phyloP scores from a whole-genome alignment of 352 stramenopile genomes.

The Phytophthora nicotianae region DNA sequence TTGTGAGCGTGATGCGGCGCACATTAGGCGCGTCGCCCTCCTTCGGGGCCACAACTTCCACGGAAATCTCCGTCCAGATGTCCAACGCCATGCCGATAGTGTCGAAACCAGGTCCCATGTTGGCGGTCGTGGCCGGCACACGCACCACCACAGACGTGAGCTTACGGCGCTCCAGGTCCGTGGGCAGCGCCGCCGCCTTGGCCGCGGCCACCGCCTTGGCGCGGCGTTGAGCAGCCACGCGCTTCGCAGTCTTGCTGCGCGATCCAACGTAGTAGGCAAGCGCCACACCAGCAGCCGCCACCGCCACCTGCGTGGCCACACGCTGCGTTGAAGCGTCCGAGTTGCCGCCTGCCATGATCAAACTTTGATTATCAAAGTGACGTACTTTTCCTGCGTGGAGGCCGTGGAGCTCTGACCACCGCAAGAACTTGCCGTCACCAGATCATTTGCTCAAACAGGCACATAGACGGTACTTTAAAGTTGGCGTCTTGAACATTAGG shows the following conservation, averaged over 20 bases:
- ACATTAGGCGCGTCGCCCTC: conserved; percentile 29
- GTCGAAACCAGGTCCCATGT: conserved; percentile 98
- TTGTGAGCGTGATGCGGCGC: conserved; percentile 94
- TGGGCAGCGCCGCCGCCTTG: conserved; percentile 26
- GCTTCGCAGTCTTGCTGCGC: conserved; percentile 50
- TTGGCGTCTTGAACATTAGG: neutral
- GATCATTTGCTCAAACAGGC: conserved; percentile 29
- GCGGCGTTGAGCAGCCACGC: conserved; percentile 25
- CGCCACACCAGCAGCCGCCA: conserved; percentile 55
- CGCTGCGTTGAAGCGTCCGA: conserved; percentile 33
- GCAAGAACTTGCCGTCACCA: conserved; percentile 8
- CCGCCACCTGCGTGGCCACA: conserved; percentile 60
- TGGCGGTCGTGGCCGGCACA: conserved; percentile 98
- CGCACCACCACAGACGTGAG: conserved; percentile 95
- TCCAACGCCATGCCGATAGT: conserved; percentile 98
- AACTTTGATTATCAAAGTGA: no score
- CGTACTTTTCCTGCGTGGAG: neutral
- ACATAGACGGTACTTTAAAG: conserved; percentile 6
- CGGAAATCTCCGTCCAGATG: conserved; percentile 99
- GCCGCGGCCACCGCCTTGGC: conserved; percentile 25
- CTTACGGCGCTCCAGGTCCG: conserved; percentile 48
- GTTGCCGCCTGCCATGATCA: conserved; percentile 27
- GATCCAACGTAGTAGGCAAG: conserved; percentile 68
- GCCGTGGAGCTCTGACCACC: conserved; percentile 1
- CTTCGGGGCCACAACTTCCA: conserved; percentile 76